These are phyloP conservation scores for Circinella minor DNA, from an alignment of 371 early-diverging fungal genomes.

Conservation along the genomic window DNA sequence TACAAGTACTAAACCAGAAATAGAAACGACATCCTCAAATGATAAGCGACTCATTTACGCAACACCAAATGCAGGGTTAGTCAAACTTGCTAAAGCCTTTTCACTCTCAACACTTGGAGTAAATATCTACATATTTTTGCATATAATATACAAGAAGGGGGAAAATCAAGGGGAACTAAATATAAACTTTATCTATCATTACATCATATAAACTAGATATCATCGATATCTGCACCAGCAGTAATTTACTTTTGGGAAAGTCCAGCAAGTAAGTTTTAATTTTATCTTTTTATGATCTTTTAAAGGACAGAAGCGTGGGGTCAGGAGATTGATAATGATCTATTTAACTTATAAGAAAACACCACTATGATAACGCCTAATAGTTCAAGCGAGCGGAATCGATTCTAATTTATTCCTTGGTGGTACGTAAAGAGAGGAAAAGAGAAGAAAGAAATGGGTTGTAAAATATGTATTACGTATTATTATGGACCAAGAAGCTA, in stretches of 20 bases:
- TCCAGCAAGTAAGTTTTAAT: constrained; percentile 37
- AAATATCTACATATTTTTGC: constrained; percentile 12
- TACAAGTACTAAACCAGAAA: neutral
- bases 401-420: constrained; percentile 8
- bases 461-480: neutral
- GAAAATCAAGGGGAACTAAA: neutral
- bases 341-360: neutral
- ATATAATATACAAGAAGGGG: neutral
- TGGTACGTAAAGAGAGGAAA: constrained; percentile 6
- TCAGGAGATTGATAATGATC: neutral
- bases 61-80: constrained; percentile 38
- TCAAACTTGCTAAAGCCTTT: constrained; percentile 46
- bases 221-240: constrained; percentile 44
- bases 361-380: neutral
- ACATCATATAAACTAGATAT: constrained; percentile 29
- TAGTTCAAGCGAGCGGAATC: constrained; percentile 31
- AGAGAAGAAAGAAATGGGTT: no score
- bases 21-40: neutral
- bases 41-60: constrained; percentile 34
- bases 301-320: neutral
- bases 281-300: neutral
- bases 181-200: no score
- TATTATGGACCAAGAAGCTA: neutral
- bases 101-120: constrained; percentile 46
- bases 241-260: constrained; percentile 50